Evolutionary conservation across 495 filamentous ascomycete species (phyloP).

Genomic region (Penicillium silybi): DNA sequence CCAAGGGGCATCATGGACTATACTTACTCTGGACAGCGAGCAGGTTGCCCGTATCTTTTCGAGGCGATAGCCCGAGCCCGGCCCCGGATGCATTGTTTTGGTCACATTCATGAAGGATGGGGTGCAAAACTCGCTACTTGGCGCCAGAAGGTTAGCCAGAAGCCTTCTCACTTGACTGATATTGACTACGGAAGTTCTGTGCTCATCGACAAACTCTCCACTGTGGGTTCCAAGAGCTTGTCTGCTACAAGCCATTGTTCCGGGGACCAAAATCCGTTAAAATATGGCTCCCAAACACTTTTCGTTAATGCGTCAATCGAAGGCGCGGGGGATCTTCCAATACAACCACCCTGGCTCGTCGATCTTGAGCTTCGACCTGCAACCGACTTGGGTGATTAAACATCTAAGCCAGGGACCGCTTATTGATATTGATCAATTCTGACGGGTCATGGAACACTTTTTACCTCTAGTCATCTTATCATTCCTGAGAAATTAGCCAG

Average conservation of each 20-base stretch:
- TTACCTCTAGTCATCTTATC: too few relatives aligned
- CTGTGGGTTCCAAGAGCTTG: neutral
- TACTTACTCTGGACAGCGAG: constrained; percentile 26
- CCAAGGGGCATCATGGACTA: constrained; percentile 54
- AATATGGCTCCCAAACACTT: constrained; percentile 48
- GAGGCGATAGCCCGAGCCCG: constrained; percentile 47
- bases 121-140: constrained; percentile 59
- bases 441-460: too few relatives aligned
- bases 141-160: constrained; percentile 29
- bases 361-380: constrained; percentile 46
- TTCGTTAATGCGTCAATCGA: constrained; percentile 65
- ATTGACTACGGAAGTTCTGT: constrained; percentile 45
- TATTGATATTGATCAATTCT: too few relatives aligned
- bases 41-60: constrained; percentile 58
- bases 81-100: constrained; percentile 65
- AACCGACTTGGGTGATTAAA: too few relatives aligned
- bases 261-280: constrained; percentile 26
- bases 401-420: too few relatives aligned
- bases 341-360: constrained; percentile 51
- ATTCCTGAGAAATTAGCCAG: too few relatives aligned
- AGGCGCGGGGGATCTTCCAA: constrained; percentile 25
- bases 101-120: constrained; percentile 70
- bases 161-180: constrained; percentile 39
- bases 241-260: constrained; percentile 31
- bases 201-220: constrained; percentile 36